Base-by-base conservation (phyloP, 805 yeast species). In the Torulaspora delbrueckii region DNA sequence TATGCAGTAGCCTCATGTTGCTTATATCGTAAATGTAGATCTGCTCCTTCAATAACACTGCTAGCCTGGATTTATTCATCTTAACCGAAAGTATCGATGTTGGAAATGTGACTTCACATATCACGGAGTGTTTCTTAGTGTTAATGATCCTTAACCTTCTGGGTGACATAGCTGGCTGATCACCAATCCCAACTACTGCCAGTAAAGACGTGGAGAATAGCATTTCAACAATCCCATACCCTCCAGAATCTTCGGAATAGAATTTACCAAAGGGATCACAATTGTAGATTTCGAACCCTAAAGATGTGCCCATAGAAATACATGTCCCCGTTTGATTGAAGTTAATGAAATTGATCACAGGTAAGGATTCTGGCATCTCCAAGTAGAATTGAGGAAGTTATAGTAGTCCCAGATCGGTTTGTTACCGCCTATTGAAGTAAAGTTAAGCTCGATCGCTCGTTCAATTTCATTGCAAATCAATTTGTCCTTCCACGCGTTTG, bases 61-160 rank as follows among this genome's bases (percentile, higher is more conserved):
- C 68, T 45, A 85, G 66, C 39, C 90, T 65, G 40, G 79, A 78
- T 48, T 84, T 74, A 59, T 84, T 85, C 66, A 85, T 69, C 60
- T 77, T 78, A 27, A 84, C 79, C 34, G 77, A 75, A 25, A 80
- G 58, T 1, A 85, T 80, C 5, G 77, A 63, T 3, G 83, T 72
- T 1, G 87, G 84, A 55, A 84, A 85, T 0, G 84, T 75, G 45
- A 85, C 70, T 60, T 84, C 91, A 62, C 93, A 85, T 10, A 85
- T 84, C 0, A 73, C 67, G 0, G 77, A 62, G 46, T 68, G 66
- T 51, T 66, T 70, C 62, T 86, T 87, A 1, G 96, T 86, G 67
- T 93, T 93, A 46, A 90, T 72, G 43, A 91, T 81, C 59, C 82
- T 81, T 48, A 91, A 74, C 53, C 89, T 79, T 49, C 96, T 74